Evolutionary conservation across 1,139 yeast species (phyloP), one percentile per base, ranked within the genome.

Genomic region (Yamadazyma mexicana): DNA sequence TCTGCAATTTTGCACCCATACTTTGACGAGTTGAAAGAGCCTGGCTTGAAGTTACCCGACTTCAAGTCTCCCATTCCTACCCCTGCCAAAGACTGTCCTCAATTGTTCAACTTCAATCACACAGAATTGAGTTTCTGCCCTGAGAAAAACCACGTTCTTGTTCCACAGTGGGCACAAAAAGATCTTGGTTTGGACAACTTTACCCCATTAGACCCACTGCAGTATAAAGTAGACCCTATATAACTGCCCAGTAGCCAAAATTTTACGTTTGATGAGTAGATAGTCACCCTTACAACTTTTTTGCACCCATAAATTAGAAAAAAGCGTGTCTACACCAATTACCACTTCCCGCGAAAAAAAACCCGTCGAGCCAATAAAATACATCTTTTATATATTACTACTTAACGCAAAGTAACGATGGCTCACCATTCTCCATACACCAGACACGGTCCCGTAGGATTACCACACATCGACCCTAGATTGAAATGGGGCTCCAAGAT

Each of bases 11-110:
- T 78, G 36, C 83, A 84, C 58, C 79, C 77, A 10, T 87, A 84
- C 67, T 87, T 88, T 61, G 83, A 86, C 58, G 92, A 85, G 59
- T 73, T 87, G 49, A 75, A 87, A 50, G 72, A 69, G 40, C 73
- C 76, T 37, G 59, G 61, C 33, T 75, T 83, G n/a, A 67, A 64
- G 53, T 66, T 81, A 45, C 86, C 87, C 23, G 69, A 70, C 53
- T 71, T 70, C 56, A 62, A 77, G 47, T 29, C 38, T 14, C 37
- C 37, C 2, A 54, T 59, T 36, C 73, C 67, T 46, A 72, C 75
- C 4, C 74, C 69, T 46, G 53, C 62, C 39, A 63, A 62, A 43
- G 61, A 62, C 25, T 57, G 71, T 47, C 79, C 79, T 1, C 66
- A 59, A 37, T 66, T 74, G 48, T 74, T 74, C 55, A 77, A 74